phyloP scores from a whole-genome alignment of 2,329 filamentous ascomycete genomes.

The Talaromyces atroroseus region DNA sequence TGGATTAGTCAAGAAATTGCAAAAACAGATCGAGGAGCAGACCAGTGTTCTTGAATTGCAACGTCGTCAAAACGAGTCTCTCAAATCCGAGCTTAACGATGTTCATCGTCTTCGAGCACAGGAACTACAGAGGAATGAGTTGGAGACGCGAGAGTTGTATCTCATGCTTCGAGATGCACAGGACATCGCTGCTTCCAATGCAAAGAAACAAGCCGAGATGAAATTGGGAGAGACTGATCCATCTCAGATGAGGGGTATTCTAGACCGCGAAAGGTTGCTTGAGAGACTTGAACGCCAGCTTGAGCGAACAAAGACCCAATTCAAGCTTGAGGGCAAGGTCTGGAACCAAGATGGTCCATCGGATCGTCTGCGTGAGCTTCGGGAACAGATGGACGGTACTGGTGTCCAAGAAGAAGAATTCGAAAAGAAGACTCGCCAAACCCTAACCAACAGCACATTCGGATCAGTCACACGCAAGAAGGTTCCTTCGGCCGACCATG shows the following conservation, averaged over 20 bases:
- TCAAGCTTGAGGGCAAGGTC: slow-evolving; percentile 88
- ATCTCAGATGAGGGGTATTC: slow-evolving; percentile 78
- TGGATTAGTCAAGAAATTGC: slow-evolving; percentile 84
- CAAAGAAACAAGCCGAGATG: slow-evolving; percentile 52
- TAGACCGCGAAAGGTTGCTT: slow-evolving; percentile 90
- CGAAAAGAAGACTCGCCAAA: slow-evolving; percentile 51
- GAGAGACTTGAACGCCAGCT: slow-evolving; percentile 90
- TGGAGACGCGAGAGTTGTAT: slow-evolving; percentile 94
- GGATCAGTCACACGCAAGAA: slow-evolving; percentile 62
- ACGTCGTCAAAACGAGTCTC: slow-evolving; percentile 72
- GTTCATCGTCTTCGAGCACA: slow-evolving; percentile 79
- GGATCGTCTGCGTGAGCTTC: slow-evolving; percentile 82
- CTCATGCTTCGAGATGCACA: slow-evolving; percentile 97
- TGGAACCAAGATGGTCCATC: slow-evolving; percentile 86
- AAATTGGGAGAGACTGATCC: slow-evolving; percentile 60
- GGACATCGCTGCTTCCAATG: slow-evolving; percentile 86
- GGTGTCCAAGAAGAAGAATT: slow-evolving; percentile 49
- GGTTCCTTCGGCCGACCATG: slow-evolving; percentile 36
- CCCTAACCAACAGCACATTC: slow-evolving; percentile 68
- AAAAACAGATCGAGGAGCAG: slow-evolving; percentile 92
- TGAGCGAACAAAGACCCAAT: slow-evolving; percentile 94
- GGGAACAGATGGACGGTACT: slow-evolving; percentile 85
- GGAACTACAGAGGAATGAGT: slow-evolving; percentile 87
- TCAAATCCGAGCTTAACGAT: slow-evolving; percentile 85
- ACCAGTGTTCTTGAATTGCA: slow-evolving; percentile 85